Evolutionary conservation across 2,329 filamentous ascomycete genomes (phyloP).

Genomic region (Lecanicillium sp.): DNA sequence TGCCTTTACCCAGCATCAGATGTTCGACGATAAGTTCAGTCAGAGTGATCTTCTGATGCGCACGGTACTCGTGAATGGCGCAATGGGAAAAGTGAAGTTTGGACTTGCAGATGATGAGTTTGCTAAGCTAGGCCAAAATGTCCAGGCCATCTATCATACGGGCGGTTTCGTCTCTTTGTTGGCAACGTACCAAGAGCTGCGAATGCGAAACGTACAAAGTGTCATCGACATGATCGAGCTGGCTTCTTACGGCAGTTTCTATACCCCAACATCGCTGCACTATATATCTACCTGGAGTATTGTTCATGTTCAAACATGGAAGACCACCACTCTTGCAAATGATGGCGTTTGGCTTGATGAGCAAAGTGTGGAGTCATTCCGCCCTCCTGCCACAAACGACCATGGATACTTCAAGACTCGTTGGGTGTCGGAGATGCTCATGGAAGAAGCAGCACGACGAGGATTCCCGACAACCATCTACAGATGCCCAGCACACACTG

Average conservation of each 20-base stretch:
- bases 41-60: conserved; percentile 14
- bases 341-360: conserved; percentile 18
- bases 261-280: conserved; percentile 17
- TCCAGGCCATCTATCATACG: conserved; percentile 23
- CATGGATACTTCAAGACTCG: conserved; percentile 24
- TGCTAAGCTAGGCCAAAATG: conserved; percentile 18
- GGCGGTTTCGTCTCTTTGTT: conserved; percentile 23
- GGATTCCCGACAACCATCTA: conserved; percentile 22
- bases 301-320: conserved; percentile 22
- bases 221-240: conserved; percentile 23
- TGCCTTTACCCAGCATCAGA: conserved; percentile 19
- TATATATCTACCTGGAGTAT: conserved; percentile 23
- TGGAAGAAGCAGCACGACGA: conserved; percentile 20
- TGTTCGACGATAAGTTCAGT: conserved; percentile 15
- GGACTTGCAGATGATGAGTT: conserved; percentile 21
- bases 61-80: conserved; percentile 18
- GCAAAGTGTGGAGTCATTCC: conserved; percentile 19
- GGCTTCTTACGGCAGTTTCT: conserved; percentile 16
- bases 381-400: conserved; percentile 20
- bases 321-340: conserved; percentile 15
- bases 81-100: conserved; percentile 18
- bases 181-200: conserved; percentile 20
- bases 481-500: conserved; percentile 14
- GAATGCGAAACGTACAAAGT: conserved; percentile 19
- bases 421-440: conserved; percentile 23